phyloP scores from a whole-genome alignment of 2,329 filamentous ascomycete genomes.

The Verticillium albo-atrum region DNA sequence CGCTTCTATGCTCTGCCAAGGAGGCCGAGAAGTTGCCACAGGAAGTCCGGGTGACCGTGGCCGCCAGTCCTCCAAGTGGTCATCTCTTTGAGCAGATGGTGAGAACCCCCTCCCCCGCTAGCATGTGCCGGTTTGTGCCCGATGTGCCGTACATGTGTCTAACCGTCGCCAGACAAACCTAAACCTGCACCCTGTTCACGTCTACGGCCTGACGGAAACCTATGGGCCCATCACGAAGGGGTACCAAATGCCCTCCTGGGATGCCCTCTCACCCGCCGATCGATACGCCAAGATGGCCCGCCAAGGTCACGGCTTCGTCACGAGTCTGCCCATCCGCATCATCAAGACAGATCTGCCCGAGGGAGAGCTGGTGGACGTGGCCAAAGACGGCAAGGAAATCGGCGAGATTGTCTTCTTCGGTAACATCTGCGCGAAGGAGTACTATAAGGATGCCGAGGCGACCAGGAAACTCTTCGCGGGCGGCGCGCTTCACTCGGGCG shows the following conservation, averaged over 20 bases:
- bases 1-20: slow-evolving; percentile 74
- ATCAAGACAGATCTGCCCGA: slow-evolving; percentile 74
- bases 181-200: slow-evolving; percentile 87
- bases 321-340: slow-evolving; percentile 73
- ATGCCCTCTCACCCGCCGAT: slow-evolving; percentile 65
- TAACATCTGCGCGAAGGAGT: slow-evolving; percentile 88
- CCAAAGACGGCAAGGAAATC: slow-evolving; percentile 67
- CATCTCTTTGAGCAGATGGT: slow-evolving; percentile 95
- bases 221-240: slow-evolving; percentile 96
- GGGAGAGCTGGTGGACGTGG: slow-evolving; percentile 62
- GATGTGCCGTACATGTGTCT: neutral
- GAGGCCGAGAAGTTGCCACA: slow-evolving; percentile 67
- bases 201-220: slow-evolving; percentile 84
- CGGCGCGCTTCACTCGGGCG: slow-evolving; percentile 82
- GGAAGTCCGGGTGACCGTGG: slow-evolving; percentile 83
- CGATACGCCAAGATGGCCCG: slow-evolving; percentile 88
- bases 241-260: slow-evolving; percentile 83
- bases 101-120: neutral
- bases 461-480: slow-evolving; percentile 84
- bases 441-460: slow-evolving; percentile 85
- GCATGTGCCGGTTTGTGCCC: neutral
- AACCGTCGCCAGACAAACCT: slow-evolving; percentile 38
- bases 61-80: slow-evolving; percentile 83
- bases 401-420: slow-evolving; percentile 83
- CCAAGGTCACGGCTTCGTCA: slow-evolving; percentile 89